Evolutionary conservation across 345 rosid genomes (phyloP), one percentile per base, ranked within the genome.

Genomic region (Physaria fendleri): DNA sequence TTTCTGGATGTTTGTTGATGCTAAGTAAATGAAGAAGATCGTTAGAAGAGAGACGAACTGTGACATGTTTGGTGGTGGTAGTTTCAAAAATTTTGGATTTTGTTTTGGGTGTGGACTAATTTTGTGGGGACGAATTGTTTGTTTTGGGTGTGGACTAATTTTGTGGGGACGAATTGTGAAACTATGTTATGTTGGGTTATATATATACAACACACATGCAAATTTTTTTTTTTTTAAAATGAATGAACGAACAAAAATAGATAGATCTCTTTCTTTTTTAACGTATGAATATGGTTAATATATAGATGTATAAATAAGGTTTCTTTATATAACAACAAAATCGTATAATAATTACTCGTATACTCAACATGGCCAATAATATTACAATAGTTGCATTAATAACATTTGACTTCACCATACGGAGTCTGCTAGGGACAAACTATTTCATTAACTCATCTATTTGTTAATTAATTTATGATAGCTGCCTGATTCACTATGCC

Each of bases 31-130:
- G 13, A 73, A 32, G 23, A 74, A 3, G 28, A 72, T 39, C 18
- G 63, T 7, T 15, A 79, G 60, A 35, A 35, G 65, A 58, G 41
- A 29, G 33, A 71, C 9, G 41, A 69, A 0, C 4, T 45, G 62
- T 7, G 62, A 61, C 62, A 53, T 60, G 27, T n/a, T 45, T 61
- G 34, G 35, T 68, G 4, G 16, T 54, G 15, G 22, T 14, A n/a
- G 47, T 29, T 56, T 65, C 29, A n/a, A 38, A 27, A 15, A 24
- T 25, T 34, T 57, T 29, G 4, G 14, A n/a, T n/a, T n/a, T n/a
- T n/a, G n/a, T 15, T 20, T 29, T 0, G 50, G 14, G 20, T n/a
- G n/a, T n/a, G n/a, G n/a, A n/a, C n/a, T n/a, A n/a, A n/a, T n/a
- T n/a, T n/a, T n/a, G n/a, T n/a, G n/a, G n/a, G n/a, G n/a, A n/a